Percentiles rank a stretch among this genome's conserved stretches.
Evolutionary conservation across 148 eudicot species (phyloP).

Genomic region (Euryodendron excelsum): DNA sequence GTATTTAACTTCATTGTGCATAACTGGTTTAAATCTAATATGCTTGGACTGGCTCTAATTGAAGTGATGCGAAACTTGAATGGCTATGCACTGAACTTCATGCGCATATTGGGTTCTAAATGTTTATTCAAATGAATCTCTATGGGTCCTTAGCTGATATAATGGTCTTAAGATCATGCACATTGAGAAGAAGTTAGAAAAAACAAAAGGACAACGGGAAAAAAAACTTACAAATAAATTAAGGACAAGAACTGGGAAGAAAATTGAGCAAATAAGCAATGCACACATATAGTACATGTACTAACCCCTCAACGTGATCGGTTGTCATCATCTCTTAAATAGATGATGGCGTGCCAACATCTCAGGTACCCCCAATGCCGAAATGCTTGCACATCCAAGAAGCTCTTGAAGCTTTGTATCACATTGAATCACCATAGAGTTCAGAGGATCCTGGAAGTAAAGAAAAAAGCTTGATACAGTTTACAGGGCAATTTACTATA

Average conservation of each 20-base stretch:
- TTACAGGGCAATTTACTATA: background rate
- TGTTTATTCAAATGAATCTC: background rate
- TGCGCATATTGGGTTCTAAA: background rate
- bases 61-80: background rate
- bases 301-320: conserved; percentile 44
- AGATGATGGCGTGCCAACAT: conserved; percentile 67
- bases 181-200: background rate
- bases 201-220: too few species aligned
- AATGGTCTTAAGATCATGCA: background rate
- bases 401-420: conserved; percentile 78
- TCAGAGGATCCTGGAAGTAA: conserved; percentile 56
- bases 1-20: background rate
- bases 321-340: conserved; percentile 48
- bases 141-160: background rate
- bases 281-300: background rate
- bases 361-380: conserved; percentile 59
- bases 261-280: background rate
- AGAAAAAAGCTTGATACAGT: background rate
- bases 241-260: background rate
- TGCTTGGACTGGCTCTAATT: background rate
- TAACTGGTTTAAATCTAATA: background rate
- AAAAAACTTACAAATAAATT: too few species aligned
- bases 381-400: conserved; percentile 63
- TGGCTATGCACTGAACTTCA: background rate
- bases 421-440: conserved; percentile 47